These are phyloP conservation scores for Tetrapisispora fleetii DNA, from an alignment of 805 yeast genomes.

Conservation along the genomic window DNA sequence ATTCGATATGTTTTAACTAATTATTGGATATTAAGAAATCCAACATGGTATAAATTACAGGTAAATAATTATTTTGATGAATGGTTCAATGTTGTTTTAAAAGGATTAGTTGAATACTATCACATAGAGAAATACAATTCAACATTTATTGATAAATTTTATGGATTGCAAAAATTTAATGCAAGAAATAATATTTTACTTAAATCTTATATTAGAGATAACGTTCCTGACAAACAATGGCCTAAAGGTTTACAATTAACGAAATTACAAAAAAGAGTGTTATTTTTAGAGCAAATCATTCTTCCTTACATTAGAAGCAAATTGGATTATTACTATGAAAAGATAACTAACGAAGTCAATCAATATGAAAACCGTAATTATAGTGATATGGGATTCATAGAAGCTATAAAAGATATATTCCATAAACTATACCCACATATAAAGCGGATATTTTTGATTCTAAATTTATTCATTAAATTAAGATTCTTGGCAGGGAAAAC, in stretches of 20 bases:
- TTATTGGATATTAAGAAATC: conserved; percentile 63
- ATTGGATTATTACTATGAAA: conserved; percentile 52
- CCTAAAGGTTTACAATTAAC: conserved; percentile 36
- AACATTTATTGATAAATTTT: conserved; percentile 83
- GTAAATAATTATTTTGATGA: conserved; percentile 68
- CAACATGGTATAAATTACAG: conserved; percentile 50
- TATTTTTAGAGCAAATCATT: conserved; percentile 53
- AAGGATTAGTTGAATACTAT: conserved; percentile 61
- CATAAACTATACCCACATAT: conserved; percentile 54
- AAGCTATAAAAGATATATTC: conserved; percentile 28
- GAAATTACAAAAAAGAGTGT: conserved; percentile 40
- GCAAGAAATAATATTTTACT: conserved; percentile 14
- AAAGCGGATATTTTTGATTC: conserved; percentile 36
- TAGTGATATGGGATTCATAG: not conserved
- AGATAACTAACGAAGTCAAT: conserved; percentile 36
- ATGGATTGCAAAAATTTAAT: conserved; percentile 64
- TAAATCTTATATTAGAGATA: conserved; percentile 2
- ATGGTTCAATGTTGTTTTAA: conserved; percentile 43
- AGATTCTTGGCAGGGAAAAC: conserved; percentile 56
- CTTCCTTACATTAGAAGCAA: conserved; percentile 63
- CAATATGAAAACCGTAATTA: conserved; percentile 34
- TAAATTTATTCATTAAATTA: conserved; percentile 49
- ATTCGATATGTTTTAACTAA: conserved; percentile 69
- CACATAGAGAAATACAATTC: conserved; percentile 69
- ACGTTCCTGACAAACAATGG: conserved; percentile 8